Base-by-base conservation (phyloP, 257 asterid genomes). In the Solanum etuberosum region DNA sequence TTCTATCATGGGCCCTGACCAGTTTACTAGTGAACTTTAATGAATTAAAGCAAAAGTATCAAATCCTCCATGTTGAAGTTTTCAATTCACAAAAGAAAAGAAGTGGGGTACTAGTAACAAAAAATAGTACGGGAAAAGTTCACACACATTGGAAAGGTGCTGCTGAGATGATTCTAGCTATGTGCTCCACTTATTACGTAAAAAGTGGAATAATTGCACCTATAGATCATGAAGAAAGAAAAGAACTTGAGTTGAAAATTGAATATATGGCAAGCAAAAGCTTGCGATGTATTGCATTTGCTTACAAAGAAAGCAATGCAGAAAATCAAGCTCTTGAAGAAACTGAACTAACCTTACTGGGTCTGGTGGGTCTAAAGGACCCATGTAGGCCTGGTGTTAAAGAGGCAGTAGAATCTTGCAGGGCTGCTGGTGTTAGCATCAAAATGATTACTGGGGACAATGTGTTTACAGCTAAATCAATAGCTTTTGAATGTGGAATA, bases 401-500 rank as follows among this genome's bases (percentile, higher is more conserved):
- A 29, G 85, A 20, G 37, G 87, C 89, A 16, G 68, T 87, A 23
- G 51, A 83, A 15, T 35, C 87, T 9, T 83, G 89, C 80, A 72
- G 40, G 51, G 59, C 12, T 16, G 87, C 89, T 18, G 89, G 87
- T 25, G 87, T 87, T 15, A 57, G 78, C 48, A 38, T 87, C 43
- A 87, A 87, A 87, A 63, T 87, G 83, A 83, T 87, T 42, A 88
- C 90, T 7, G 90, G 90, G 11, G 90, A 88, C 80, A 84, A 88
- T 42, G 46, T 61, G 20, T 85, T 59, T 23, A 88, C 90, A 4
- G 90, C 90, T 10, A 84, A 37, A 88, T 68, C 88, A 29, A 88
- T 88, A 88, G 90, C 90, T 68, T 18, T 43, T 25, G 90, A 88
- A 63, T 88, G 90, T 88, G 88, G 90, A 72, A 88, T 88, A n/a